phyloP scores from a whole-genome alignment of 768 basidiomycete species.

The Candolleomyces aberdarensis region DNA sequence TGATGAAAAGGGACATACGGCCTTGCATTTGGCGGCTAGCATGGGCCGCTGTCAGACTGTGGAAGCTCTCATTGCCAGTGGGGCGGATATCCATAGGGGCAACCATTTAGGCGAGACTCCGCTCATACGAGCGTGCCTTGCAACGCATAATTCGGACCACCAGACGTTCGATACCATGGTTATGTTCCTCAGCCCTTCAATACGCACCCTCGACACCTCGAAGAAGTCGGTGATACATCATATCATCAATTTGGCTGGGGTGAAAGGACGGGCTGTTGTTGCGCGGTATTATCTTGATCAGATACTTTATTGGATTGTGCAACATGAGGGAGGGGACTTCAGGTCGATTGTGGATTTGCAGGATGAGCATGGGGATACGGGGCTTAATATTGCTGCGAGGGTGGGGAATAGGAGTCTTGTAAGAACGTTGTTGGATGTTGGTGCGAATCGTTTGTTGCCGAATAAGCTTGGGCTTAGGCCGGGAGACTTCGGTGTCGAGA shows the following conservation, averaged over 20 bases:
- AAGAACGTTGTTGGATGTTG: constrained; percentile 83
- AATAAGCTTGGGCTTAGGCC: constrained; percentile 94
- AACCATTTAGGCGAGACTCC: constrained; percentile 95
- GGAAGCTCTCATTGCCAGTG: constrained; percentile 65
- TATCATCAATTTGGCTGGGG: constrained; percentile 84
- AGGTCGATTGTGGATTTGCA: constrained; percentile 82
- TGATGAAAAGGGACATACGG: constrained; percentile 93
- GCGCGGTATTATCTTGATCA: constrained; percentile 92
- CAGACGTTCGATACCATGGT: constrained; percentile 73
- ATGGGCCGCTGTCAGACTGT: constrained; percentile 69
- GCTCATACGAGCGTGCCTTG: constrained; percentile 86
- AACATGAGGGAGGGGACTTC: constrained; percentile 73
- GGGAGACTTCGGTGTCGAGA: constrained; percentile 93
- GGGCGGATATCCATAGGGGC: constrained; percentile 88
- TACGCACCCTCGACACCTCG: constrained; percentile 86
- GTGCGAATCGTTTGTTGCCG: constrained; percentile 82
- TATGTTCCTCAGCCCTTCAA: constrained; percentile 60
- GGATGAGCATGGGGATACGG: constrained; percentile 95
- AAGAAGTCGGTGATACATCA: constrained; percentile 90
- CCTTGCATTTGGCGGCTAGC: constrained; percentile 90
- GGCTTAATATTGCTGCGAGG: constrained; percentile 90
- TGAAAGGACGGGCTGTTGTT: constrained; percentile 79
- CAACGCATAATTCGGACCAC: constrained; percentile 80
- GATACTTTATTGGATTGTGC: constrained; percentile 82
- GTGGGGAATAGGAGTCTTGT: constrained; percentile 90